Evolutionary conservation across 2,329 filamentous ascomycete genomes (phyloP), one percentile per base, ranked within the genome.

Genomic region (Xylaria sp.): DNA sequence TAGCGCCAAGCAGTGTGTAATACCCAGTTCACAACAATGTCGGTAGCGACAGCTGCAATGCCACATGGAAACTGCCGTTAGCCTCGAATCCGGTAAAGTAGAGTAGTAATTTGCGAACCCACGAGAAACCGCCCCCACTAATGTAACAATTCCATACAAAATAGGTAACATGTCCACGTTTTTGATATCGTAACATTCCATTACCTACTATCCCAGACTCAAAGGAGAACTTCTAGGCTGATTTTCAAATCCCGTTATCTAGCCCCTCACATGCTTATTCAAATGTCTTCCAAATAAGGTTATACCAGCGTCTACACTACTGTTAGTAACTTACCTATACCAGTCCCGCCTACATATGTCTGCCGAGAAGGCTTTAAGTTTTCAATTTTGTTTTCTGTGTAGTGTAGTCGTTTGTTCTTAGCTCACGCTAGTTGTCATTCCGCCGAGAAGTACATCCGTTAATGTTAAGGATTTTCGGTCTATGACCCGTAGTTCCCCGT

Each of bases 221-320:
- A 44, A 44, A 44, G 39, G 39, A 5, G 39, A 46, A n/a, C 15
- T n/a, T 18, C 13, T 7, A 46, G 15, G 13, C 2, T 46, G 3
- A 7, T 18, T 46, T 46, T 46, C 28, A 9, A 37, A 55, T 20
- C 20, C 52, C 18, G 8, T 6, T 37, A 20, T n/a, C 46, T 37
- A n/a, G 52, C 12, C 12, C 32, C 32, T 56, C n/a, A 39, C 12
- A 7, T 15, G 18, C 23, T 39, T 39, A 6, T 44, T 18, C 18
- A 18, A 41, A 41, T 9, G 37, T 12, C 54, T 57, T 44, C 28
- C 37, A 44, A 57, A 44, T 28, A 57, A 28, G 55, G 37, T 44
- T 57, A 15, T 25, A 20, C 18, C 37, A 25, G 20, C 37, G 9
- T 57, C 54, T 28, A 28, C 37, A 44, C 12, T 44, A 57, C 13